Evolutionary conservation across 768 basidiomycete species (phyloP).

Genomic region (Serendipita sp.): DNA sequence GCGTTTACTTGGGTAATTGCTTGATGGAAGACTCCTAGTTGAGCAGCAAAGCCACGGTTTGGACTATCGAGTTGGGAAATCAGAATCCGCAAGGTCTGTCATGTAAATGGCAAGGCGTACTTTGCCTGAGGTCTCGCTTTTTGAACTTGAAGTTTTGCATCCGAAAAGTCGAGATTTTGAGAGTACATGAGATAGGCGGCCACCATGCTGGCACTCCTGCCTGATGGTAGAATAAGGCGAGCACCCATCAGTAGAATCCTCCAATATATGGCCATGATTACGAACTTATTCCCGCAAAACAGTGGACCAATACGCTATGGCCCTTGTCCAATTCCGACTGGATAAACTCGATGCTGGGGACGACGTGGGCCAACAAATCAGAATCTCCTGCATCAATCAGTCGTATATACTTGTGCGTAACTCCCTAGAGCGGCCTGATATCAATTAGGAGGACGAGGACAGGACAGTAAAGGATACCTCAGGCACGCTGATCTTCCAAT

Average conservation of each 20-base stretch:
- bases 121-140: too few species aligned
- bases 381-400: conserved; percentile 43
- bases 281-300: conserved; percentile 65
- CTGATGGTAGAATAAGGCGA: conserved; percentile 23
- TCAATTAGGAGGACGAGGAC: too few species aligned
- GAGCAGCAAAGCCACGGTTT: too few species aligned
- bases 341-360: conserved; percentile 72
- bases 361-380: conserved; percentile 64
- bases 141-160: conserved; percentile 8
- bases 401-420: too few species aligned
- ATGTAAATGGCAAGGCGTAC: too few species aligned
- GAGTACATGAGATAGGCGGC: conserved; percentile 82
- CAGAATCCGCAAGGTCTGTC: too few species aligned
- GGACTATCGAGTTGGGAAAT: too few species aligned
- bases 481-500: conserved; percentile 47
- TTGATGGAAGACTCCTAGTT: too few species aligned
- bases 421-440: too few species aligned
- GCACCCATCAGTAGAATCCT: background rate
- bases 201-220: conserved; percentile 71
- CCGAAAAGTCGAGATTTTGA: conserved; percentile 35
- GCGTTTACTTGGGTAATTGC: too few species aligned
- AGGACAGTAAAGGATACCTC: conserved; percentile 29
- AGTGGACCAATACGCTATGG: conserved; percentile 73
- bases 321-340: conserved; percentile 60
- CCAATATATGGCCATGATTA: background rate